Base-by-base conservation (phyloP, 306 rosid species). In the Calophaca sinica region DNA sequence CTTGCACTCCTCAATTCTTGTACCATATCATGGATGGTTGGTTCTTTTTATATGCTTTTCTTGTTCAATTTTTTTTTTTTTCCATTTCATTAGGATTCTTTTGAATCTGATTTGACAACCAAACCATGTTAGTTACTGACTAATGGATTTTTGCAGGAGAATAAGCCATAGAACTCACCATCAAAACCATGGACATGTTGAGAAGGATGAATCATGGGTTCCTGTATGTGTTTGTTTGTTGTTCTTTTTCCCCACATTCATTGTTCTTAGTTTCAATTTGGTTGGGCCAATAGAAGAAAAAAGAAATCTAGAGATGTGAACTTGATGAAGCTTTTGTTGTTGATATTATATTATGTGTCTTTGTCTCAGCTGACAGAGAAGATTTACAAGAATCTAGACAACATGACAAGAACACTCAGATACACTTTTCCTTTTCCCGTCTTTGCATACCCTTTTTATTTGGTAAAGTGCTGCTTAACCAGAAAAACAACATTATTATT, bases 161-260 rank as follows among this genome's bases (percentile, higher is more conserved):
- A 90, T 96, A 7, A 96, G 99, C 73, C 99, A 96, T 55, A 88
- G 87, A 84, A 92, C 99, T 66, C 99, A 96, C 70, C 99, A 96
- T 78, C 98, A 96, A 75, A 96, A 96, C 84, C 99, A 96, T 78
- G 99, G 98, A 5, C 91, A 92, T 63, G 97, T 96, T 9, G 99
- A 96, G 81, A 90, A 89, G 32, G 98, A 96, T 72, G 98, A 96
- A 79, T 90, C 98, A 3, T 96, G 98, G 99, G 99, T 96, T 74
- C 98, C 98, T 6, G 98, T 96, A 84, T 61, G 90, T 85, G 59
- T 49, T 49, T 46, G 1, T 3, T n/a, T 61, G n/a, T n/a, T n/a
- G n/a, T 9, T 26, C 1, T 9, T 44, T 63, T 15, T 57, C 44
- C 2, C 41, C 3, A 6, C 10, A 20, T 6, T 13, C 26, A 36